Conservation (phyloP, 2,329 filamentous ascomycete genomes). For the Diplodia sapinea region DNA sequence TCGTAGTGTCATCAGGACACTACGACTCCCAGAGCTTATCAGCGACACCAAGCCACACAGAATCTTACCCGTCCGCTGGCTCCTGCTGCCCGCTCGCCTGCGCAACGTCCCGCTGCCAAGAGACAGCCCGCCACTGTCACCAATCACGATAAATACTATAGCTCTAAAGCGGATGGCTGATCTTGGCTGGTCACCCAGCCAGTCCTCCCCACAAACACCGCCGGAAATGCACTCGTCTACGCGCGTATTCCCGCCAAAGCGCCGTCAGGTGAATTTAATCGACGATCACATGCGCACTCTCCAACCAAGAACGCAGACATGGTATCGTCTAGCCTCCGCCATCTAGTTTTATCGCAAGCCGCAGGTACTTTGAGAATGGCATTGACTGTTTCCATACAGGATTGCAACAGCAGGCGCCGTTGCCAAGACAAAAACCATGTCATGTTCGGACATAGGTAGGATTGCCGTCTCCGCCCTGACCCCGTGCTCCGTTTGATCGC, state of each 20-base stretch:
- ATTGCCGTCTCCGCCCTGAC: background rate
- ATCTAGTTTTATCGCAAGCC: background rate
- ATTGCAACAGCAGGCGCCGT: background rate
- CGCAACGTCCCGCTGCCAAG: constrained; percentile 23
- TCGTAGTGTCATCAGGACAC: constrained; percentile 2
- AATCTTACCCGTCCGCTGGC: constrained; percentile 23
- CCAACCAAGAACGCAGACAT: background rate
- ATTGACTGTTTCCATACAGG: constrained; percentile 4
- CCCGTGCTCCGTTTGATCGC: constrained; percentile 22
- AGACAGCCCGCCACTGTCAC: constrained; percentile 1
- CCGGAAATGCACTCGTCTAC: constrained; percentile 12
- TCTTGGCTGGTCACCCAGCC: constrained; percentile 9
- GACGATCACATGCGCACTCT: constrained; percentile 6
- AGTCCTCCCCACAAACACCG: constrained; percentile 3
- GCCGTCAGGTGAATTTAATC: background rate
- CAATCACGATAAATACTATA: constrained; percentile 5
- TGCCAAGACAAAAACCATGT: constrained; percentile 13
- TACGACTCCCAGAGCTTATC: constrained; percentile 14
- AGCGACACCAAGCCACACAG: constrained; percentile 18
- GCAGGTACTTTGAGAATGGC: background rate
- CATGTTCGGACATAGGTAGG: constrained; percentile 18
- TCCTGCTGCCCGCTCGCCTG: constrained; percentile 13
- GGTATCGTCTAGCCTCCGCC: background rate
- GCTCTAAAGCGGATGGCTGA: constrained; percentile 11
- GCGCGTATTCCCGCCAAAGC: constrained; percentile 15